Evolutionary conservation across 352 stramenopile species (phyloP).

Genomic region (Pythium plurisporium): DNA sequence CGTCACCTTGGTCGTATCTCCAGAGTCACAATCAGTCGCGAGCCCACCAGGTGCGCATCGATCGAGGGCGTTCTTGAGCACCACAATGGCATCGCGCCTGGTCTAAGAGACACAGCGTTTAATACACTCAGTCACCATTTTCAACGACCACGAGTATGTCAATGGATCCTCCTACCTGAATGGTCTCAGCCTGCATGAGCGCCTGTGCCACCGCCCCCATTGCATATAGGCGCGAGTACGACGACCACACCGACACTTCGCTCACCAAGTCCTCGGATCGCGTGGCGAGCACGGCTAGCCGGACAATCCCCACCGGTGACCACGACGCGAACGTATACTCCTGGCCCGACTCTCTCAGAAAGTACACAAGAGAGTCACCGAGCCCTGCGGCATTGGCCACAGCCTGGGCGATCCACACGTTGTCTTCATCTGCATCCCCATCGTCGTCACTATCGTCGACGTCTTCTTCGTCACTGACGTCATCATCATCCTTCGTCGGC

Average conservation of each 20-base stretch:
- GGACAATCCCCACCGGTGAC: constrained; percentile 41
- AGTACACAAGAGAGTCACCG: constrained; percentile 37
- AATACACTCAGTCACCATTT: too few species aligned
- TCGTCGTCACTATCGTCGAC: constrained; percentile 9
- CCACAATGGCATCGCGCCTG: constrained; percentile 4
- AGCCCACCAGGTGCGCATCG: constrained; percentile 1
- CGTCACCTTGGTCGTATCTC: background rate
- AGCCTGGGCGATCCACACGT: constrained; percentile 30
- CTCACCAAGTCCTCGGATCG: background rate
- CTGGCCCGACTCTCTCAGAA: constrained; percentile 39
- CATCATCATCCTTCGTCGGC: constrained; percentile 14
- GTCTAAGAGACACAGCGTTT: background rate
- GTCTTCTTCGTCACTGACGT: constrained; percentile 6
- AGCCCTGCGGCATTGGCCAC: constrained; percentile 30
- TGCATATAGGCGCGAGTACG: constrained; percentile 46
- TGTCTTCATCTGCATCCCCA: background rate
- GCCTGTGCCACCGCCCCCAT: constrained; percentile 15
- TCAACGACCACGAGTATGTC: too few species aligned
- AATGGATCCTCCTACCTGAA: constrained; percentile 5
- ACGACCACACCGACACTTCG: constrained; percentile 21
- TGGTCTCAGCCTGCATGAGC: constrained; percentile 10
- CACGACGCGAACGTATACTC: constrained; percentile 59
- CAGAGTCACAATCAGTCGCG: background rate
- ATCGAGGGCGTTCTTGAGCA: constrained; percentile 9
- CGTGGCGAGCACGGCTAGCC: constrained; percentile 19